Conservation (phyloP, 352 stramenopile species). For the Globisporangium cylindrosporum region DNA sequence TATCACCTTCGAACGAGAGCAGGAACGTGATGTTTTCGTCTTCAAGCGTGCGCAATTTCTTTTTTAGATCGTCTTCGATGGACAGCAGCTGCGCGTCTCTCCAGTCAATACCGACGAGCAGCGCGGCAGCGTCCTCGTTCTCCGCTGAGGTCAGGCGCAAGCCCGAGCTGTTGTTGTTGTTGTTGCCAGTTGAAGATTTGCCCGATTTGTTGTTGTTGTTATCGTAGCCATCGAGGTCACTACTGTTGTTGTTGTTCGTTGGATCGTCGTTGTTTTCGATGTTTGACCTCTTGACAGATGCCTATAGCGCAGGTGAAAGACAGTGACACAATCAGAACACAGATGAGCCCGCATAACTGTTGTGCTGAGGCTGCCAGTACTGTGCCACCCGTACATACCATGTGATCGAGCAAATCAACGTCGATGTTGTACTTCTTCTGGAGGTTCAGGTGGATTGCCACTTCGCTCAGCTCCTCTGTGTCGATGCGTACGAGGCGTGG, state of each 20-base stretch:
- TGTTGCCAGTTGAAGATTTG: conserved; percentile 3
- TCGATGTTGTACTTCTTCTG: conserved; percentile 67
- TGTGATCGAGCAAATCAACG: conserved; percentile 49
- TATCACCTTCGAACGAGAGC: conserved; percentile 53
- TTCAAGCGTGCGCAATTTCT: conserved; percentile 55
- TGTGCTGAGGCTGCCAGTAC: neutral
- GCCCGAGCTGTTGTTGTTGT: conserved; percentile 15
- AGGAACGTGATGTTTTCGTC: conserved; percentile 79
- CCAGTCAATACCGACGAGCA: conserved; percentile 62
- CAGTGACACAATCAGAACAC: neutral
- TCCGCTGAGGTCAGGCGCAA: conserved; percentile 49
- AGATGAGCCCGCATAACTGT: neutral
- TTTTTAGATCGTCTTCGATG: conserved; percentile 55
- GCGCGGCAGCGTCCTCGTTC: conserved; percentile 48
- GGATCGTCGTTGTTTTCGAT: conserved; percentile 14
- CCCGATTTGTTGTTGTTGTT: conserved; percentile 10
- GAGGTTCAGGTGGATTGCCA: conserved; percentile 44
- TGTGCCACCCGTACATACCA: conserved; percentile 22
- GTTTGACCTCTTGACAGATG: conserved; percentile 37
- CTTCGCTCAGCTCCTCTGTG: conserved; percentile 56
- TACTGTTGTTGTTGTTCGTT: conserved; percentile 1
- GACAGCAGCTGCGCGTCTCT: conserved; percentile 39
- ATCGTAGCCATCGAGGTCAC: conserved; percentile 11
- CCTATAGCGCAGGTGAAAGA: neutral
- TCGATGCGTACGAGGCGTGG: conserved; percentile 57